Conservation (phyloP, 345 rosid genomes). For the Capsella bursapastoris region DNA sequence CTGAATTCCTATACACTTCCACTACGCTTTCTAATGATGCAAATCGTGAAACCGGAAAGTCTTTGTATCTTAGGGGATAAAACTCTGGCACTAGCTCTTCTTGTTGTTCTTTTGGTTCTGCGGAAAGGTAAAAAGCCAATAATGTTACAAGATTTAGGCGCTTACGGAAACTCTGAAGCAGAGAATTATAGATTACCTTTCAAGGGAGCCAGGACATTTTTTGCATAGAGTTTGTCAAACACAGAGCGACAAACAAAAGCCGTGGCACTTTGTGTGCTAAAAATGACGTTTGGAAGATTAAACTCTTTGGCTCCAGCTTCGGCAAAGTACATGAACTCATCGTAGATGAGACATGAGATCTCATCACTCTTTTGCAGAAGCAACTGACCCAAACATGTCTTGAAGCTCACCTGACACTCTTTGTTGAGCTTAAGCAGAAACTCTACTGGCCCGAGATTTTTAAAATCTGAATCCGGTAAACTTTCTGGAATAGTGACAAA, state of each 20-base stretch:
- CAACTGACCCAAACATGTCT: constrained; percentile 16
- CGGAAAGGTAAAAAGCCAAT: not conserved
- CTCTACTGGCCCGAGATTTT: not conserved
- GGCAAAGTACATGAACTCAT: constrained; percentile 39
- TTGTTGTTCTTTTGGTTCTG: constrained; percentile 7
- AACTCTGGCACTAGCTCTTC: constrained; percentile 30
- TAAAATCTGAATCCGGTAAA: constrained; percentile 23
- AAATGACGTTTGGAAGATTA: constrained; percentile 29
- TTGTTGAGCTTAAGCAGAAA: constrained; percentile 27
- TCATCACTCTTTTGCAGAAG: constrained; percentile 31
- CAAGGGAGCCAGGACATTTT: not conserved
- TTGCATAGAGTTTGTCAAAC: constrained; percentile 1
- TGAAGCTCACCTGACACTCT: constrained; percentile 25
- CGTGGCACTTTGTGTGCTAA: constrained; percentile 37
- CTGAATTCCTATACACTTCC: constrained; percentile 16
- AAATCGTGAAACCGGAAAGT: constrained; percentile 21
- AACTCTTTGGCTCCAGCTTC: constrained; percentile 25
- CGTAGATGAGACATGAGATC: constrained; percentile 51
- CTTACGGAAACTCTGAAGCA: not conserved
- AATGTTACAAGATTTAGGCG: not conserved
- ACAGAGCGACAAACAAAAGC: constrained; percentile 35
- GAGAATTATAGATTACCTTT: constrained; percentile 7
- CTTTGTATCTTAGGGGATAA: constrained; percentile 38
- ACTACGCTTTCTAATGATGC: constrained; percentile 18
- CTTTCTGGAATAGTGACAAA: constrained; percentile 31